A percentile compares a stretch with the other conserved stretches of the same genome.
Evolutionary conservation across 129 eudicot species (phyloP).

Genomic region (Arctium lappa): DNA sequence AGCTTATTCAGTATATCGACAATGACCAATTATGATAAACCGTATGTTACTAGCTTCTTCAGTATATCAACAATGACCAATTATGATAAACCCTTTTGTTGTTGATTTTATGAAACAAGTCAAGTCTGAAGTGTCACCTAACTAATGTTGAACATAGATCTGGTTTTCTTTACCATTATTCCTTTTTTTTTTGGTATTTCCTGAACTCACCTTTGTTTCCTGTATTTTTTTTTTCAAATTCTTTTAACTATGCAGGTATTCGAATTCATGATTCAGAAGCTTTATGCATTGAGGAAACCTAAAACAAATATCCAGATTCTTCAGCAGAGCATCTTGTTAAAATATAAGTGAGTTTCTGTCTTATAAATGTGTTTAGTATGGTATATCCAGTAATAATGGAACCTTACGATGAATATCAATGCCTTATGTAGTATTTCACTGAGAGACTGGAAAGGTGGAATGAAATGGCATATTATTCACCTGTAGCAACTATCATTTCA

Average conservation of each 20-base stretch:
- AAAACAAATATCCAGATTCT: slow-evolving; percentile 98
- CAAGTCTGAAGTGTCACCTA: not conserved
- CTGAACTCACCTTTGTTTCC: not conserved
- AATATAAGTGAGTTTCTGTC: slow-evolving; percentile 78
- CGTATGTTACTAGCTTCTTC: not conserved
- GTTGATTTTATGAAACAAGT: not conserved
- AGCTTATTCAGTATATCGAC: not conserved
- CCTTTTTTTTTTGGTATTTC: not conserved
- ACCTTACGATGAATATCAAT: not conserved
- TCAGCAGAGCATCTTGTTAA: slow-evolving; percentile 91
- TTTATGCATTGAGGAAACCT: slow-evolving; percentile 93
- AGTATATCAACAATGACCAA: not conserved
- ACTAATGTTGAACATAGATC: not conserved
- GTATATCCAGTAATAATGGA: not conserved
- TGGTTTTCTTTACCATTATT: not conserved
- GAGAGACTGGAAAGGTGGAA: not conserved
- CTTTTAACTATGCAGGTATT: slow-evolving; percentile 53
- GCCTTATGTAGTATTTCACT: not conserved
- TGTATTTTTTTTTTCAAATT: not conserved
- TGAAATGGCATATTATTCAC: not conserved
- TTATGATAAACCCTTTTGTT: not conserved
- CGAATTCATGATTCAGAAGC: slow-evolving; percentile 95
- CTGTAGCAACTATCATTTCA: not conserved
- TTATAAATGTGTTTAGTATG: not conserved
- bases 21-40: not conserved